A percentile compares a stretch with the other conserved stretches of the same genome.
Conservation (phyloP, 768 basidiomycete genomes). For the Boletales sp. region DNA sequence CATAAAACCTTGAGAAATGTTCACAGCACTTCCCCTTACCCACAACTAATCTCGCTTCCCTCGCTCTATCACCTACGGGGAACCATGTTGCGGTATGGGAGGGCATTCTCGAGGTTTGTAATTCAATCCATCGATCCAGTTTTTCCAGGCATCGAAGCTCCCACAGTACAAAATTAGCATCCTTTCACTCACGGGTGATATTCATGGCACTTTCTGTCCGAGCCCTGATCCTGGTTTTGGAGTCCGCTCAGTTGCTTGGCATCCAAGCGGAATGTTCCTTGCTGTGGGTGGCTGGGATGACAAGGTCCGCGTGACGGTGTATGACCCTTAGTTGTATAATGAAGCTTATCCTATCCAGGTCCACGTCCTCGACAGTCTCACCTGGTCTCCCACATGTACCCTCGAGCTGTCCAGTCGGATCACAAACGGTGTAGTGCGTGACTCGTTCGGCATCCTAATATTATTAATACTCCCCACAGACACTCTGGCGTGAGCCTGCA, state of each 20-base stretch:
- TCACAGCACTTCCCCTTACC: conserved; percentile 79
- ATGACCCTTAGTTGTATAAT: not conserved
- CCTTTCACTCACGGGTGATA: conserved; percentile 60
- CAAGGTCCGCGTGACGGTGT: conserved; percentile 45
- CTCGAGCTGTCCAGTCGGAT: conserved; percentile 62
- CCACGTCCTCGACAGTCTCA: conserved; percentile 68
- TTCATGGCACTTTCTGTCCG: conserved; percentile 65
- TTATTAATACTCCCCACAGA: conserved; percentile 39
- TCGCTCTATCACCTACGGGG: conserved; percentile 74
- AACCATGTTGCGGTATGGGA: conserved; percentile 81
- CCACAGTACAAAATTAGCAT: conserved; percentile 73
- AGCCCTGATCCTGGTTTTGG: conserved; percentile 80
- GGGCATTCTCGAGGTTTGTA: conserved; percentile 69
- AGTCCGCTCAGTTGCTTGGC: conserved; percentile 76
- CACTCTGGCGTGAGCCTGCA: conserved; percentile 79
- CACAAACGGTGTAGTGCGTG: conserved; percentile 52
- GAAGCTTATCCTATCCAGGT: conserved; percentile 43
- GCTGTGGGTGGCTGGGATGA: conserved; percentile 89
- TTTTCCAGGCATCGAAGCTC: not conserved
- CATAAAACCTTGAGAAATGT: conserved; percentile 13
- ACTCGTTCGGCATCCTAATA: not conserved
- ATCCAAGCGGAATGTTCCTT: conserved; percentile 79
- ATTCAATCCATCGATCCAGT: not conserved
- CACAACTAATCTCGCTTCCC: conserved; percentile 65
- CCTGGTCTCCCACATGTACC: conserved; percentile 65